Evolutionary conservation across 1,139 yeast species (phyloP).

Genomic region (Candida sp.): DNA sequence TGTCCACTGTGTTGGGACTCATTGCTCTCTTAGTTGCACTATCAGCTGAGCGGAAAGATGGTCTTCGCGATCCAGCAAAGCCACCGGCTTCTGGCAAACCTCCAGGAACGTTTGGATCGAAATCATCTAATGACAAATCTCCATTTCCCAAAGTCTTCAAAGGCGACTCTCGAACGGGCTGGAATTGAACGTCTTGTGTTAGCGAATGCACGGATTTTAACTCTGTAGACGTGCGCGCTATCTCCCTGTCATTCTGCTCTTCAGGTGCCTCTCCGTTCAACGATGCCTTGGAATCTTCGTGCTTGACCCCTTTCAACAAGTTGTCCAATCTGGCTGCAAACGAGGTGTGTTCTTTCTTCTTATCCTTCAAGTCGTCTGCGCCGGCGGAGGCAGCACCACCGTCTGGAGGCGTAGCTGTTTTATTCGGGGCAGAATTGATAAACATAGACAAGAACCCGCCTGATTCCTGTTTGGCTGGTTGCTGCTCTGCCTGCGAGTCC

Average conservation of each 20-base stretch:
- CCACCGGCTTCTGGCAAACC: not conserved
- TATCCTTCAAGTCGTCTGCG: slow-evolving; percentile 12
- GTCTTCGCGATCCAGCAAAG: slow-evolving; percentile 5
- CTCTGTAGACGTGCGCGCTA: slow-evolving; percentile 3
- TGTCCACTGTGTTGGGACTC: slow-evolving; percentile 24
- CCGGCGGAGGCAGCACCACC: too few relatives aligned
- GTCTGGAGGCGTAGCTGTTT: slow-evolving; percentile 6
- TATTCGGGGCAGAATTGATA: slow-evolving; percentile 32
- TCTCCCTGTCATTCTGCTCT: slow-evolving; percentile 2
- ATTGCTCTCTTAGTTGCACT: slow-evolving; percentile 19
- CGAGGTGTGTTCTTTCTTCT: slow-evolving; percentile 17
- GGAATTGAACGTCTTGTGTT: slow-evolving; percentile 46
- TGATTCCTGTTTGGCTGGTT: slow-evolving; percentile 13
- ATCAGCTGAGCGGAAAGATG: slow-evolving; percentile 17
- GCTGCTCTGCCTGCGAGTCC: not conserved
- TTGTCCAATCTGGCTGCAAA: slow-evolving; percentile 22
- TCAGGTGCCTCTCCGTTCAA: slow-evolving; percentile 4
- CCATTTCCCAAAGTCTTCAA: slow-evolving; percentile 76
- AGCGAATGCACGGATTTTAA: slow-evolving; percentile 8
- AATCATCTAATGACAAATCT: slow-evolving; percentile 62
- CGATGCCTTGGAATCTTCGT: slow-evolving; percentile 13
- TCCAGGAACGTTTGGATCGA: slow-evolving; percentile 38
- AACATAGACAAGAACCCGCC: slow-evolving; percentile 31
- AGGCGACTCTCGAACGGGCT: slow-evolving; percentile 60
- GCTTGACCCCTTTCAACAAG: slow-evolving; percentile 20